These are phyloP conservation scores for Penicillium oxalicum DNA, from an alignment of 2,329 filamentous ascomycete species.

Conservation along the genomic window DNA sequence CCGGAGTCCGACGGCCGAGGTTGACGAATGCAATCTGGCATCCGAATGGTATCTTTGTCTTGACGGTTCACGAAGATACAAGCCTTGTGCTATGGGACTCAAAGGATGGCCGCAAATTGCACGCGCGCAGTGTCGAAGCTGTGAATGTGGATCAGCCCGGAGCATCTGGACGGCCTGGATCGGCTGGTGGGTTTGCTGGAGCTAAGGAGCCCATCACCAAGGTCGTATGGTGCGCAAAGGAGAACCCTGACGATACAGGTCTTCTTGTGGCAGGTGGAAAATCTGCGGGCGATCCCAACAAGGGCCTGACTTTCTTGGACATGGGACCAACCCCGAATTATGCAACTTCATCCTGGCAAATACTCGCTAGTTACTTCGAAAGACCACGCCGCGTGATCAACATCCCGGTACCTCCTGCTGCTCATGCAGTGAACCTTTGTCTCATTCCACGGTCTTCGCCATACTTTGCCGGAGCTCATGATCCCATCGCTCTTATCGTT, in stretches of 20 bases:
- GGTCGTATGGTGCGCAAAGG: conserved; percentile 88
- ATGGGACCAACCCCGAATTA: conserved; percentile 84
- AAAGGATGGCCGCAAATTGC: conserved; percentile 76
- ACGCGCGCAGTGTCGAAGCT: conserved; percentile 74
- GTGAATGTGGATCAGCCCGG: conserved; percentile 66
- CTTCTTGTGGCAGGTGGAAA: conserved; percentile 80
- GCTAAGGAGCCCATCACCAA: conserved; percentile 69
- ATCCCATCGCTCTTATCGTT: conserved; percentile 78
- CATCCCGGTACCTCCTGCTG: conserved; percentile 69
- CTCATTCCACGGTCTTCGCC: conserved; percentile 76
- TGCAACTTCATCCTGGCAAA: conserved; percentile 83
- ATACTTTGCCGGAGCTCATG: conserved; percentile 79
- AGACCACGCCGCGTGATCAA: conserved; percentile 65
- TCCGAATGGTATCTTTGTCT: conserved; percentile 81
- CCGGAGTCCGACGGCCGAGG: conserved; percentile 61
- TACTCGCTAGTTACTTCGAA: conserved; percentile 70
- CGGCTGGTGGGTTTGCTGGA: conserved; percentile 47
- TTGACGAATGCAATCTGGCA: conserved; percentile 88
- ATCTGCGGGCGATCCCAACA: conserved; percentile 58
- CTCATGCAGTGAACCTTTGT: conserved; percentile 73
- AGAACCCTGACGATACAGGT: conserved; percentile 87
- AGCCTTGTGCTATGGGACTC: conserved; percentile 92
- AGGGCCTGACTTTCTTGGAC: conserved; percentile 82
- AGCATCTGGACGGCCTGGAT: conserved; percentile 38
- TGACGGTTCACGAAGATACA: conserved; percentile 83